Evolutionary conservation across 2,329 filamentous ascomycete species (phyloP).

Genomic region (Zymoseptoria pseudotritici): DNA sequence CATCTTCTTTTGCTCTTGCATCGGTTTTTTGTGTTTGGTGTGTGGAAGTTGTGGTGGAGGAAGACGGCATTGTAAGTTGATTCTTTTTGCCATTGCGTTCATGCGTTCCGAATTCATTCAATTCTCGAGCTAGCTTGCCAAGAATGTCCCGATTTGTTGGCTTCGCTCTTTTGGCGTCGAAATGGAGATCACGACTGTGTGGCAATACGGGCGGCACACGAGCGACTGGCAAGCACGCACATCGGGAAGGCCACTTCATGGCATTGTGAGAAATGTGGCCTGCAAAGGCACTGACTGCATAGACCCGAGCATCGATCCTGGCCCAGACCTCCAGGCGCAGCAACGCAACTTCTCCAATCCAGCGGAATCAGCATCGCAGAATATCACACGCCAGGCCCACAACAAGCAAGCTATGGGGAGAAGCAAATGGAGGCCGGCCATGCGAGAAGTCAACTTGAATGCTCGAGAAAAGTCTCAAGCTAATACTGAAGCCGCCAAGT

Average conservation of each 20-base stretch:
- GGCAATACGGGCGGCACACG: background rate
- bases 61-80: background rate
- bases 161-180: background rate
- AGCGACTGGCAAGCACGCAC: background rate
- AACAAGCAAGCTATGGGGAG: background rate
- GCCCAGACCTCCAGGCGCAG: too few species aligned
- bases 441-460: background rate
- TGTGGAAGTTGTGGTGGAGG: background rate
- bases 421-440: background rate
- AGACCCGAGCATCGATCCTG: background rate
- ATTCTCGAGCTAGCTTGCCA: background rate
- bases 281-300: background rate
- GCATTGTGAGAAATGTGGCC: background rate
- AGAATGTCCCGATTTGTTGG: background rate
- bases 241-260: background rate
- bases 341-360: background rate
- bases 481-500: too few species aligned
- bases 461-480: background rate
- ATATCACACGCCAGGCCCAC: background rate
- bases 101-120: background rate
- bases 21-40: background rate
- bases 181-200: background rate
- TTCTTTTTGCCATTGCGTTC: background rate
- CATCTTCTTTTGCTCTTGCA: background rate
- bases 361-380: background rate